A percentile compares a stretch with the other conserved stretches of the same genome.
Conservation (phyloP, 2,329 filamentous ascomycete genomes). For the Peltaster fructicola region DNA sequence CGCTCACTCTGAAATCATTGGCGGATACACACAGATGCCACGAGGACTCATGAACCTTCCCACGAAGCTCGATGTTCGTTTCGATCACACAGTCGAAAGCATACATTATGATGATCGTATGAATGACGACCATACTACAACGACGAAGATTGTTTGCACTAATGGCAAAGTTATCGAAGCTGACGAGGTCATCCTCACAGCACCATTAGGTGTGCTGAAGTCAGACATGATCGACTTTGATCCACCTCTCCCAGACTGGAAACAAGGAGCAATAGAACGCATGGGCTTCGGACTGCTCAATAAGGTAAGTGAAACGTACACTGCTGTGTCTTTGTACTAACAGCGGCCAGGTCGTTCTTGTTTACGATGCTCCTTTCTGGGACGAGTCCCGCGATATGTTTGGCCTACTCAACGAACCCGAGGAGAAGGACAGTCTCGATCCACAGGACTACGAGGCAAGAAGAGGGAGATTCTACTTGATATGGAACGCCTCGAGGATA, state of each 20-base stretch:
- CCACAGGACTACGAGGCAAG: slow-evolving; percentile 63
- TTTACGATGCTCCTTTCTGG: slow-evolving; percentile 86
- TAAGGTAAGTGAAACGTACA: slow-evolving; percentile 38
- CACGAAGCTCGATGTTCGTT: slow-evolving; percentile 56
- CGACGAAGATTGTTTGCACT: slow-evolving; percentile 52
- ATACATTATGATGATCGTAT: slow-evolving; percentile 40
- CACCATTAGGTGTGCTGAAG: slow-evolving; percentile 82
- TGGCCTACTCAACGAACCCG: slow-evolving; percentile 64
- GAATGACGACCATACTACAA: slow-evolving; percentile 19
- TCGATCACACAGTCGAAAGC: slow-evolving; percentile 52
- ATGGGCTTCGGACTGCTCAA: slow-evolving; percentile 89
- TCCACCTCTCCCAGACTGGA: slow-evolving; percentile 80
- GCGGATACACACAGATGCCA: slow-evolving; percentile 88
- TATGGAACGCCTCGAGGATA: slow-evolving; percentile 89
- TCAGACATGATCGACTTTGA: slow-evolving; percentile 65
- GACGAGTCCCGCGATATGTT: slow-evolving; percentile 82
- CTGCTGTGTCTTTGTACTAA: slow-evolving; percentile 5
- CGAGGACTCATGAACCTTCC: slow-evolving; percentile 68
- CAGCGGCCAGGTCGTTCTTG: slow-evolving; percentile 45
- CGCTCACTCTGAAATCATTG: slow-evolving; percentile 78
- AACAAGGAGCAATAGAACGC: slow-evolving; percentile 58
- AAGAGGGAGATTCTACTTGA: slow-evolving; percentile 88
- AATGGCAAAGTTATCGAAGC: slow-evolving; percentile 62
- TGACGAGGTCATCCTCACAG: slow-evolving; percentile 81
- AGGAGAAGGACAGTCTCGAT: slow-evolving; percentile 49